Conservation (phyloP, 306 rosid genomes). For the Benincasa hispida region DNA sequence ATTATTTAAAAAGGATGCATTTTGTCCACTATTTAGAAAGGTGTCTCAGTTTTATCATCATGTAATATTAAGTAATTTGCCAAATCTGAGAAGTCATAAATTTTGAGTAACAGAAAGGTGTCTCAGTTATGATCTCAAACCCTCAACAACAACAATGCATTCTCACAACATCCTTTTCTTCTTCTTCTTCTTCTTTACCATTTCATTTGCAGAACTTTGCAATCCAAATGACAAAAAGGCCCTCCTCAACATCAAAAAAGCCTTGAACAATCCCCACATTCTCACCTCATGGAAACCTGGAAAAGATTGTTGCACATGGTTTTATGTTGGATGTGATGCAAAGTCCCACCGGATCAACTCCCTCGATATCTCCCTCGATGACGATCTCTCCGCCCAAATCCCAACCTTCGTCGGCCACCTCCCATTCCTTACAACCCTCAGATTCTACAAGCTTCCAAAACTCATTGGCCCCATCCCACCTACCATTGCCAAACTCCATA, state of each 20-base stretch:
- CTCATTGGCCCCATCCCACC: slow-evolving; percentile 54
- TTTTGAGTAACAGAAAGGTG: too few relatives aligned
- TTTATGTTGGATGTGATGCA: slow-evolving; percentile 34
- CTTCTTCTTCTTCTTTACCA: slow-evolving; percentile 12
- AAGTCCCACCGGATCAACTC: slow-evolving; percentile 53
- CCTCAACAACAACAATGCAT: not conserved
- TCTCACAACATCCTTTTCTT: not conserved
- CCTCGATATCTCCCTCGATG: slow-evolving; percentile 25
- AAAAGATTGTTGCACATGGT: slow-evolving; percentile 60
- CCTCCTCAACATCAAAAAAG: slow-evolving; percentile 54
- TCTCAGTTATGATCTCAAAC: not conserved
- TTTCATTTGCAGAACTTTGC: slow-evolving; percentile 37
- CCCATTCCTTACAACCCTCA: slow-evolving; percentile 37
- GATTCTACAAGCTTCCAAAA: slow-evolving; percentile 41
- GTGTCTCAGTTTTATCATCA: too few relatives aligned
- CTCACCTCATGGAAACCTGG: slow-evolving; percentile 50
- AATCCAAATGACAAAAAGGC: slow-evolving; percentile 52
- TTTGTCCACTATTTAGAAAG: too few relatives aligned
- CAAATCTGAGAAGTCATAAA: too few relatives aligned
- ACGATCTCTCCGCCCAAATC: slow-evolving; percentile 30
- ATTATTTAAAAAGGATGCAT: too few relatives aligned
- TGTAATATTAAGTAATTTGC: too few relatives aligned
- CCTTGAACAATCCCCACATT: slow-evolving; percentile 50
- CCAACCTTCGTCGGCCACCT: slow-evolving; percentile 60
- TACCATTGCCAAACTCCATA: slow-evolving; percentile 39